Conservation (phyloP, 805 yeast species). For the Wickerhamomyces queroliae region DNA sequence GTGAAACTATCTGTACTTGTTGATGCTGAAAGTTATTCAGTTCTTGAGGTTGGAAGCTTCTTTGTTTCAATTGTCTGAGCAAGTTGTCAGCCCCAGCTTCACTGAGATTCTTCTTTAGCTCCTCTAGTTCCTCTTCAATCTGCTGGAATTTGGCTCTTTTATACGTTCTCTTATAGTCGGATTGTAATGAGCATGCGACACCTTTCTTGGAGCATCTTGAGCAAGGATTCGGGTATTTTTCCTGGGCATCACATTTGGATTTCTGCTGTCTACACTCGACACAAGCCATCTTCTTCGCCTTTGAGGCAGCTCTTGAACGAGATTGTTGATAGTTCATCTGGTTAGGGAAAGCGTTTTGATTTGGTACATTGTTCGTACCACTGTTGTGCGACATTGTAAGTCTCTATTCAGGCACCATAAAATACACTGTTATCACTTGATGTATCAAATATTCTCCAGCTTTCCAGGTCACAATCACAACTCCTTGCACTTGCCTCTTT, state of each 20-base stretch:
- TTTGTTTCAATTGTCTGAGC: slow-evolving; percentile 15
- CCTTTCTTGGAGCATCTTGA: slow-evolving; percentile 72
- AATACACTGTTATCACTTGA: too few species aligned
- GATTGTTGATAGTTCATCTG: too few species aligned
- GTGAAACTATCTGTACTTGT: too few species aligned
- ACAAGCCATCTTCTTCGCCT: slow-evolving; percentile 71
- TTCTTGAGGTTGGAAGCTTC: slow-evolving; percentile 12
- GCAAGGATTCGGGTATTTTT: slow-evolving; percentile 72
- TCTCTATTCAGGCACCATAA: too few species aligned
- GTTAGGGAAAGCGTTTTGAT: too few species aligned
- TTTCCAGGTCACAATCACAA: too few species aligned
- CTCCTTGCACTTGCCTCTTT: too few species aligned
- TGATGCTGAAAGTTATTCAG: slow-evolving; percentile 1
- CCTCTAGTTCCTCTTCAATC: slow-evolving; percentile 73
- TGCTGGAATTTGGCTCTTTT: slow-evolving; percentile 82
- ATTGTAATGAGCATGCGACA: slow-evolving; percentile 63
- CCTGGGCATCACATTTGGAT: slow-evolving; percentile 82
- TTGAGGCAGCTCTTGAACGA: too few species aligned
- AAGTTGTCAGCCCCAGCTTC: slow-evolving; percentile 20
- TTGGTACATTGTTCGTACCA: too few species aligned
- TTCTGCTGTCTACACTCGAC: slow-evolving; percentile 96
- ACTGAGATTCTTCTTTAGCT: slow-evolving; percentile 50
- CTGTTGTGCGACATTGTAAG: too few species aligned
- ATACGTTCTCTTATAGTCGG: slow-evolving; percentile 83
- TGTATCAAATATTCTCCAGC: too few species aligned